phyloP scores from a whole-genome alignment of 1,139 yeast species.

The Debaryomyces subglobosus region DNA sequence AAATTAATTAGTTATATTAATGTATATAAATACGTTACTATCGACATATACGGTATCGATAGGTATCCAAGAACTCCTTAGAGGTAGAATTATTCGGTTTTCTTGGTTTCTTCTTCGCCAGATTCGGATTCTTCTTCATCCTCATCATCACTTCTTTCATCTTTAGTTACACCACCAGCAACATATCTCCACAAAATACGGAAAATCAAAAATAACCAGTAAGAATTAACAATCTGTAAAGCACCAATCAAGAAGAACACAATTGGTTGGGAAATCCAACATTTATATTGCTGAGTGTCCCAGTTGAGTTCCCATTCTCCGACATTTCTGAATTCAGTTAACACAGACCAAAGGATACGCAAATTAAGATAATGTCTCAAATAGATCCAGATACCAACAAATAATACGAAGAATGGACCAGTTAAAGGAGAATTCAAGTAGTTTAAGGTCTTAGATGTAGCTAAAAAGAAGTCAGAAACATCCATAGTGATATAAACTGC shows the following conservation, averaged over 20 bases:
- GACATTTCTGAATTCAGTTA: slow-evolving; percentile 82
- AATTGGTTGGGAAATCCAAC: slow-evolving; percentile 92
- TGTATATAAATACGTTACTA: not conserved
- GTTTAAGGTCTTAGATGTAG: slow-evolving; percentile 80
- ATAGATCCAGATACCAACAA: slow-evolving; percentile 79
- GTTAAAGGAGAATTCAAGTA: slow-evolving; percentile 71
- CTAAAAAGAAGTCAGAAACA: slow-evolving; percentile 85
- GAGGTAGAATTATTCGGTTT: slow-evolving; percentile 21
- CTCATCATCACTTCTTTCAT: slow-evolving; percentile 91
- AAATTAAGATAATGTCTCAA: slow-evolving; percentile 85
- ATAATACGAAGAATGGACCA: slow-evolving; percentile 67
- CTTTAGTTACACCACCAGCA: slow-evolving; percentile 62
- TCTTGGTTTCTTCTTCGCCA: slow-evolving; percentile 27
- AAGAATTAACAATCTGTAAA: slow-evolving; percentile 79
- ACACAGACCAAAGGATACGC: slow-evolving; percentile 80
- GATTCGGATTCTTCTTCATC: slow-evolving; percentile 47
- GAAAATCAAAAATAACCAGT: slow-evolving; percentile 83
- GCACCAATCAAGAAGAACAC: slow-evolving; percentile 78
- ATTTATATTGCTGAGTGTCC: slow-evolving; percentile 93
- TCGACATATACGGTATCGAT: not conserved
- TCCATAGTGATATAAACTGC: slow-evolving; percentile 95
- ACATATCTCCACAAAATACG: slow-evolving; percentile 73
- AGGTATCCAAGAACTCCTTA: not conserved
- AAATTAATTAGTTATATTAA: slow-evolving; percentile 4
- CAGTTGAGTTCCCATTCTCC: slow-evolving; percentile 83